phyloP scores from a whole-genome alignment of 2,329 filamentous ascomycete genomes.

The Xylaria sp. region DNA sequence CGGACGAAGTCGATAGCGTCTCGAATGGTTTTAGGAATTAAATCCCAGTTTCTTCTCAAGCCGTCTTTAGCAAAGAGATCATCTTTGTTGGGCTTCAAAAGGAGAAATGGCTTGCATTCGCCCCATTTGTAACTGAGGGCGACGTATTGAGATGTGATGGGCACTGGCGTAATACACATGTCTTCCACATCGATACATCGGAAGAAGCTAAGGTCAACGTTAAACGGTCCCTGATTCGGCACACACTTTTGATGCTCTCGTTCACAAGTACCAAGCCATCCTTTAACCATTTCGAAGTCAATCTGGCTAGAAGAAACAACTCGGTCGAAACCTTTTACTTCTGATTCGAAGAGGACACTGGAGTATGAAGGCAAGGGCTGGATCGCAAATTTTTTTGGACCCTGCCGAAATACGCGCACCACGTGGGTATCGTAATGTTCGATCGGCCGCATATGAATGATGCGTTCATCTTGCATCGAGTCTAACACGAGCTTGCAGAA shows the following conservation, averaged over 20 bases:
- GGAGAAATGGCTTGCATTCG: constrained; percentile 34
- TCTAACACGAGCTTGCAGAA: constrained; percentile 38
- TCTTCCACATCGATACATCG: constrained; percentile 39
- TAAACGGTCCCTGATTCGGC: constrained; percentile 32
- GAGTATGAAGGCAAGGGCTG: constrained; percentile 40
- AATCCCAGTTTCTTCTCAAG: constrained; percentile 34
- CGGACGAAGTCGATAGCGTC: constrained; percentile 39
- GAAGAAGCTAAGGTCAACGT: constrained; percentile 39
- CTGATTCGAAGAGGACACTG: constrained; percentile 32
- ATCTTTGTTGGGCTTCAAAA: constrained; percentile 38
- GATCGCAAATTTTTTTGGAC: constrained; percentile 29
- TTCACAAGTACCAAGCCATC: constrained; percentile 36
- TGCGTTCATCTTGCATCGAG: constrained; percentile 38
- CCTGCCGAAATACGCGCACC: constrained; percentile 34
- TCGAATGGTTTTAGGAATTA: constrained; percentile 37
- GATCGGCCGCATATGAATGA: constrained; percentile 37
- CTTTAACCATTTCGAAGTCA: constrained; percentile 36
- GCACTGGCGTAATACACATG: constrained; percentile 37
- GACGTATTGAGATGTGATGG: constrained; percentile 37
- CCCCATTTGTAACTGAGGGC: constrained; percentile 41
- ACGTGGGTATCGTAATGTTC: constrained; percentile 38
- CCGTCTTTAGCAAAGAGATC: constrained; percentile 37
- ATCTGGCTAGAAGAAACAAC: constrained; percentile 29
- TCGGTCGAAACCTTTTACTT: constrained; percentile 37
- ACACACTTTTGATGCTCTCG: constrained; percentile 33